These are phyloP conservation scores for Herpotrichia juniperi DNA, from an alignment of 2,329 filamentous ascomycete species.

Conservation along the genomic window DNA sequence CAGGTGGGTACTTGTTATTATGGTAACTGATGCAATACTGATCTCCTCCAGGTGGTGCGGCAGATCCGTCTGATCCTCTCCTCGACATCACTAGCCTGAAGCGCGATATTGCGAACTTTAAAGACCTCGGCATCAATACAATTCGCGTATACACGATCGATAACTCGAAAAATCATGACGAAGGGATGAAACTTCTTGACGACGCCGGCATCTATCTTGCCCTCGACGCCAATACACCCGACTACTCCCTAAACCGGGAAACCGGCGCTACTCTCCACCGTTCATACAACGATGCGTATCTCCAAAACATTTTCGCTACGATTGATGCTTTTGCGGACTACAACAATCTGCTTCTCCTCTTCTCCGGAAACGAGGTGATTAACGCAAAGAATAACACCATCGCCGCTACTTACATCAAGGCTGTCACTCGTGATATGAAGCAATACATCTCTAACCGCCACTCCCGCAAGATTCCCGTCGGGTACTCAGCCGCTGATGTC, in stretches of 20 bases:
- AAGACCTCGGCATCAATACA: conserved; percentile 86
- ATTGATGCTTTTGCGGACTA: conserved; percentile 84
- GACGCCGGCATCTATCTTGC: conserved; percentile 92
- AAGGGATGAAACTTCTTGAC: conserved; percentile 81
- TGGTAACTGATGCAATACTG: conserved; percentile 47
- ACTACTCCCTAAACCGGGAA: conserved; percentile 84
- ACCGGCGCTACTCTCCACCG: conserved; percentile 58
- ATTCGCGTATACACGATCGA: conserved; percentile 92
- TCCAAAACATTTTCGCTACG: conserved; percentile 79
- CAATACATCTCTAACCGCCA: conserved; percentile 76
- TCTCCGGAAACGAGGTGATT: conserved; percentile 81
- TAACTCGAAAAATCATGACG: conserved; percentile 80
- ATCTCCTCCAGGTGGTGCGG: conserved; percentile 46
- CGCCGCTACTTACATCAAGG: conserved; percentile 73
- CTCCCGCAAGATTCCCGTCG: conserved; percentile 72
- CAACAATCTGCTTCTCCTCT: conserved; percentile 83
- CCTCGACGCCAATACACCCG: conserved; percentile 85
- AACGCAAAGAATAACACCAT: conserved; percentile 66
- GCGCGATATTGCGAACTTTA: conserved; percentile 81
- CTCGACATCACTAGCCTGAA: conserved; percentile 71
- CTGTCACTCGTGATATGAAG: conserved; percentile 80
- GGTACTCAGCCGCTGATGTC: conserved; percentile 86
- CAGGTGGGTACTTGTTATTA: conserved; percentile 51
- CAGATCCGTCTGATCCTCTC: conserved; percentile 69
- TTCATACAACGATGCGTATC: conserved; percentile 87